Evolutionary conservation across 176 grass and related monocot species (phyloP), one percentile per base, ranked within the genome.

Genomic region (Oryza coarctata): DNA sequence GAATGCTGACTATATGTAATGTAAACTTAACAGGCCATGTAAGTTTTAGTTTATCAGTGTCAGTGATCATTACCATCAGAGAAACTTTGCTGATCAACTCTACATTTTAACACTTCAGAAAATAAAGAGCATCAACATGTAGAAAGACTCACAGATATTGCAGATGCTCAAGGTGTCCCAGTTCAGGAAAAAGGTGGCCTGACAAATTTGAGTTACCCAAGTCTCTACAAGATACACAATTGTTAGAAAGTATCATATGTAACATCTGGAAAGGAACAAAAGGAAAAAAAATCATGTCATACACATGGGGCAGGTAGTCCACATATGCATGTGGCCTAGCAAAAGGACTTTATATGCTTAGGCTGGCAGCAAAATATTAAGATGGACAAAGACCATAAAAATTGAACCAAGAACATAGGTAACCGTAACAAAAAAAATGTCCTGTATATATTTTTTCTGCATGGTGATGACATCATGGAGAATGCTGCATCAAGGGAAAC

Each of bases 191-290:
- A 82, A 97, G 86, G 80, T 64, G 78, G 12, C 91, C 90, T 27
- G 88, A 89, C 71, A 97, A 89, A 93, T 97, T 91, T 75, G 88
- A 97, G 85, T 85, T 93, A 44, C 88, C 94, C 68, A 97, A 74
- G 90, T 93, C 90, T 80, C 94, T 93, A 77, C 45, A 89, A 62
- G 77, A 57, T 28, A 81, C 1, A 74, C 20, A 39, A 25, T 38
- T n/a, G 47, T 67, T 27, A 73, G 60, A 41, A 36, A 83, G 26
- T 33, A 33, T 6, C 26, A 47, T 2, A 68, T 11, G 2, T 61
- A 28, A 68, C 15, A 58, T 12, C 33, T 26, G 3, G 30, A 55
- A 85, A 73, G 31, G 14, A 83, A 57, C 17, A 68, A 3, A 75
- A 14, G 12, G 71, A 57, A n/a, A 1, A 1, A 35, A 57, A 57